Evolutionary conservation across 441 rosid genomes (phyloP).

Genomic region (Isatis lusitanica): DNA sequence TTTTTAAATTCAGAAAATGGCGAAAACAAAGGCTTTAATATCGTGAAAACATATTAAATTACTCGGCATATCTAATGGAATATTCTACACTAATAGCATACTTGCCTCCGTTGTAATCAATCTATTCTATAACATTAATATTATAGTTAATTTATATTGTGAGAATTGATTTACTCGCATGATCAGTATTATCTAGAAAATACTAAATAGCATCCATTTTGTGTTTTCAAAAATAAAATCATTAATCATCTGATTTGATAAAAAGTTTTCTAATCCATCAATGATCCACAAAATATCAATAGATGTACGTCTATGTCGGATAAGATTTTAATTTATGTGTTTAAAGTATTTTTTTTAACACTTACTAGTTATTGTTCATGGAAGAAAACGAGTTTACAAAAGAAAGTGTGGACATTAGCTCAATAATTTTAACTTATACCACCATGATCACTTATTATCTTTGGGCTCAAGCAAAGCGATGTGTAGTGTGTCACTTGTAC

Average conservation of each 20-base stretch:
- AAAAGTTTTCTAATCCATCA: not conserved
- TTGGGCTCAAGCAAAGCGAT: not conserved
- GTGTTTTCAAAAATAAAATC: no score
- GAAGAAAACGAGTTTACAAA: not conserved
- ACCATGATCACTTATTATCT: not conserved
- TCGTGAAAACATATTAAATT: slow-evolving; percentile 9
- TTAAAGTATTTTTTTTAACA: not conserved
- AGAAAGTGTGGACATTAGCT: not conserved
- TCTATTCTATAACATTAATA: no score
- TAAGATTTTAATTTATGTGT: not conserved
- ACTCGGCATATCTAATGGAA: slow-evolving; percentile 25
- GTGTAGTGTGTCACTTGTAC: slow-evolving; percentile 1
- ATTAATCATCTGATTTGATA: not conserved
- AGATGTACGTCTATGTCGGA: not conserved
- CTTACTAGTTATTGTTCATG: not conserved
- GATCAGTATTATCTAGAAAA: no score
- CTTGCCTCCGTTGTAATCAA: not conserved
- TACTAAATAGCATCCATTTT: not conserved
- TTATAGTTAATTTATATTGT: not conserved
- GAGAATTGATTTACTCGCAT: not conserved
- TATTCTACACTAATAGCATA: slow-evolving; percentile 13
- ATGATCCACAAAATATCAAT: not conserved
- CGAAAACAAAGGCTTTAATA: not conserved
- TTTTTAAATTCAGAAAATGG: slow-evolving; percentile 2
- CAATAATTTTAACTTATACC: not conserved